phyloP scores from a whole-genome alignment of 139 green algal species.

The Gonium pectorale region DNA sequence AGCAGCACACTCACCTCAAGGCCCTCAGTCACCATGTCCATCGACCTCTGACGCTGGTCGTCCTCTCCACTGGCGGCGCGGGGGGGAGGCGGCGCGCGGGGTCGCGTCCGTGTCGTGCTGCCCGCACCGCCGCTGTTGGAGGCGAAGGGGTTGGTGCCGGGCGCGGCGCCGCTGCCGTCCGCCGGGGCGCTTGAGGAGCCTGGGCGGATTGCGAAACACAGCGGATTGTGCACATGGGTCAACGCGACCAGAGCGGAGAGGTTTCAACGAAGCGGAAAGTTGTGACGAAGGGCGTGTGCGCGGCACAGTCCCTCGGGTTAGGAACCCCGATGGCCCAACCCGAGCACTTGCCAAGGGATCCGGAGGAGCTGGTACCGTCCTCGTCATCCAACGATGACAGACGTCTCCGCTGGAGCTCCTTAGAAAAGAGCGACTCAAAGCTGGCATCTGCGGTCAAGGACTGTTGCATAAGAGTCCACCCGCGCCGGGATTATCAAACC shows the following conservation, averaged over 20 bases:
- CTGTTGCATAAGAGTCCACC: not conserved
- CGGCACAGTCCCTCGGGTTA: not conserved
- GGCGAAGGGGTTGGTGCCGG: conserved; percentile 41
- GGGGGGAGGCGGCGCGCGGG: conserved; percentile 25
- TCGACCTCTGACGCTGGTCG: conserved; percentile 52
- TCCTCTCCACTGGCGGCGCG: conserved; percentile 28
- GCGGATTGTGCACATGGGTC: not conserved
- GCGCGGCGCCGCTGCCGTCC: not conserved
- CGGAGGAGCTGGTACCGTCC: not conserved
- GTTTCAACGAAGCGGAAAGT: not conserved
- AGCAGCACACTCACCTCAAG: conserved; percentile 78
- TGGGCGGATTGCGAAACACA: no score
- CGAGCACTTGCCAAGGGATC: not conserved
- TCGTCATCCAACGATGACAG: conserved; percentile 40
- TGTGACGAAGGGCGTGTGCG: not conserved
- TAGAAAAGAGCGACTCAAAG: conserved; percentile 72
- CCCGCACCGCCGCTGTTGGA: not conserved
- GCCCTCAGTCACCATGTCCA: conserved; percentile 72
- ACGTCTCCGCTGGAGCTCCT: conserved; percentile 73
- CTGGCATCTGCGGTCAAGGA: not conserved
- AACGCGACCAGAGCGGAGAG: not conserved
- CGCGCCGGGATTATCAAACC: not conserved
- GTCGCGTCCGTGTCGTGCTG: conserved; percentile 28
- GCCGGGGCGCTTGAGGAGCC: not conserved
- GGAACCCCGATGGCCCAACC: not conserved